Percentiles rank a stretch among this genome's conserved stretches.
Evolutionary conservation across 805 yeast genomes (phyloP).

Genomic region (Teunomyces barrocoloradensis): DNA sequence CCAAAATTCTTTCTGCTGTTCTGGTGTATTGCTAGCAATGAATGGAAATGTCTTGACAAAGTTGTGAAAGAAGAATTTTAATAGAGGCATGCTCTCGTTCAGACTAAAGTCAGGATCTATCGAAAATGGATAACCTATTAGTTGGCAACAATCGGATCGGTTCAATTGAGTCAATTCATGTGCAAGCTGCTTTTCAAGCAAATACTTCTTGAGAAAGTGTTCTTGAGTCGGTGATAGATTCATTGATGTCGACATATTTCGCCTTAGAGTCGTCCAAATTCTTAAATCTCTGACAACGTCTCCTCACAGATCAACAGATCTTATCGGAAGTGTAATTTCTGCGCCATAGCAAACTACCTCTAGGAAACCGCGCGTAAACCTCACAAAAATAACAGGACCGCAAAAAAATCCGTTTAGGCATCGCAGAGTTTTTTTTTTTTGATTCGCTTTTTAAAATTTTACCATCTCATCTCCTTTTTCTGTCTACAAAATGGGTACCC

Average conservation of each 20-base stretch:
- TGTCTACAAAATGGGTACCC: constrained; percentile 70
- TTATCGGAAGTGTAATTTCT: background rate
- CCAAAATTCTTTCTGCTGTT: constrained; percentile 65
- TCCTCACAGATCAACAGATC: background rate
- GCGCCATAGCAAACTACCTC: too few relatives aligned
- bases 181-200: constrained; percentile 59
- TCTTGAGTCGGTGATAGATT: constrained; percentile 57
- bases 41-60: constrained; percentile 76
- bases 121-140: constrained; percentile 77
- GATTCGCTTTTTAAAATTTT: constrained; percentile 6
- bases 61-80: constrained; percentile 61
- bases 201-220: constrained; percentile 83
- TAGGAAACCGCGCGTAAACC: too few relatives aligned
- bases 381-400: background rate
- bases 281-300: background rate
- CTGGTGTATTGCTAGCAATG: constrained; percentile 46
- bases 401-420: background rate
- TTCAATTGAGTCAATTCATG: constrained; percentile 61
- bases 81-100: constrained; percentile 51
- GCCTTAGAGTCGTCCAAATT: background rate
- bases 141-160: constrained; percentile 59
- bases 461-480: constrained; percentile 4
- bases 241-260: background rate
- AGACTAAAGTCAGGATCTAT: constrained; percentile 31
- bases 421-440: background rate